Evolutionary conservation across 2,329 filamentous ascomycete genomes (phyloP), one percentile per base, ranked within the genome.

Genomic region (Fusarium coicis): DNA sequence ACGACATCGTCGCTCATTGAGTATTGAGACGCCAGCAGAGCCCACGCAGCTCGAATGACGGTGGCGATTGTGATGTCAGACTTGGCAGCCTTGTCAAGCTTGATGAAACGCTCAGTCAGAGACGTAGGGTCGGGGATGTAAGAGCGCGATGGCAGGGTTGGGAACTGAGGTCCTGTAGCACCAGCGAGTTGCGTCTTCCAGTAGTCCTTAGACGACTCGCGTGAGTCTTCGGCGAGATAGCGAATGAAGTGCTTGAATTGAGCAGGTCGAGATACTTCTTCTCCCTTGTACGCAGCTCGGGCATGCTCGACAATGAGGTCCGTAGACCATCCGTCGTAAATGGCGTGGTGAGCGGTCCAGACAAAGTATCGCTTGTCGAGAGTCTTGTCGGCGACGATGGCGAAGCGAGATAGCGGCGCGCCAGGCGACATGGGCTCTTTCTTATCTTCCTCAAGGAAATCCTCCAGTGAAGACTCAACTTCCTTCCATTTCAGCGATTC

Each of bases 371-470:
- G 73, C 66, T 79, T 81, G 56, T 75, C 78, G 1, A 78, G 75
- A 4, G 70, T 73, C 14, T 65, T 60, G 28, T 77, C 72, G 6
- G 79, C 74, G n/a, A 81, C 77, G 8, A 78, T 72, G 8, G 85
- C 76, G 23, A 86, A 87, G 16, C 85, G 83, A 8, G 83, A 83
- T 7, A 87, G 76, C 3, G 83, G 79, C 26, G 78, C 82, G 7
- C 85, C 84, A 1, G 85, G 80, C 14, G 82, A 80, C 74, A 85
- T 83, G 5, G 78, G 69, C 26, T 83, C 79, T 3, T 81, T 79
- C 14, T 81, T 81, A 54, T 86, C 84, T 10, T 78, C 63, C 9
- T 80, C 79, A 1, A 86, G 76, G 66, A 84, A 86, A 11, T 79
- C 76, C 8, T 80, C 79, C 4, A 86, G 75, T 9, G 78, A 79